Base-by-base conservation (phyloP, 2,329 filamentous ascomycete genomes). In the Alternaria viburni region DNA sequence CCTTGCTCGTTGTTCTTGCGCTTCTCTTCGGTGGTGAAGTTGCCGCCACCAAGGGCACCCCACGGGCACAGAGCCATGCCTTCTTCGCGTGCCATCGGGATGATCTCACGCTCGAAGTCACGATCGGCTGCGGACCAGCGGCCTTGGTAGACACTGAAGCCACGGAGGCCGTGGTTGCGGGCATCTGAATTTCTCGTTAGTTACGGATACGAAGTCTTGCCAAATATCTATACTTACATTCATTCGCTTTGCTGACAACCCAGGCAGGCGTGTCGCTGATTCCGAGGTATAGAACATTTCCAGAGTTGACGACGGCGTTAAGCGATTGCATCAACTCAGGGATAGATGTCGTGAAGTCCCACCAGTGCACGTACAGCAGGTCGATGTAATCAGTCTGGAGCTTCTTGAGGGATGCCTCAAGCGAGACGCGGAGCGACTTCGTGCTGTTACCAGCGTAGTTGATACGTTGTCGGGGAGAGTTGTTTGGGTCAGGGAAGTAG, bases 111-210 rank as follows among this genome's bases (percentile, higher is more conserved):
- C 80, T 91, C 89, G 54, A 91, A 86, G 75, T 93, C 90, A 23
- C 91, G 86, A 51, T 87, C 83, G 1, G 81, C 83, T 17, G 85
- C 83, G 21, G 81, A 86, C 88, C 89, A 92, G 11, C 80, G 81
- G 10, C 90, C 90, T 77, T 91, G 89, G 77, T 91, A 92, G 28
- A 92, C 86, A 36, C 83, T 86, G 80, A 93, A 93, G 43, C 86
- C 89, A 2, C 88, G 87, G 26, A 93, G 83, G n/a, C 89, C 90
- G 66, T 93, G 87, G 66, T 87, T 85, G 45, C 89, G 86, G 7
- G 91, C 92, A 73, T 93, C 81, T 79, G 43, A 13, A 7, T 25
- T 5, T 11, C 15, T 15, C n/a, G n/a, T 66, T 52, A 64, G 56
- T 28, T n/a, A 30, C 21, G 23, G n/a, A 32, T 9, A 11, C 44